Evolutionary conservation across 495 filamentous ascomycete species (phyloP), one percentile per base, ranked within the genome.

Genomic region (Xylaria sp.): DNA sequence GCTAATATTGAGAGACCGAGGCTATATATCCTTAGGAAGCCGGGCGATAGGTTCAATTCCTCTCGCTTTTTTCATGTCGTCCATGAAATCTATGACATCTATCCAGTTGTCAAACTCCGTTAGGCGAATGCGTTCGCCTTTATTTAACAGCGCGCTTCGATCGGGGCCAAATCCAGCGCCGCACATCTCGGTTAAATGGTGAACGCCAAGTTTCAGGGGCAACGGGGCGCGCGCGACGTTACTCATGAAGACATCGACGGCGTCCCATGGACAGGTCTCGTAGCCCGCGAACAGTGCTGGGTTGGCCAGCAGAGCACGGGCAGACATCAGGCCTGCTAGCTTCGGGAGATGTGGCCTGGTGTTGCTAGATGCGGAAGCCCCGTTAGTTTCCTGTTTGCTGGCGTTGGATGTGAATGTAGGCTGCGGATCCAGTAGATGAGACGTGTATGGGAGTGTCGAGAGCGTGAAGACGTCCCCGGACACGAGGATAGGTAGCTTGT

Each of bases 181-280:
- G 71, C 83, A 85, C 90, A 92, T 91, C 82, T 91, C 88, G 50
- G 77, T 83, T 29, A 91, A 69, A 78, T 92, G 90, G 75, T 92
- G 90, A 67, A 86, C 79, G 52, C 85, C 82, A 57, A 92, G 78
- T 78, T 87, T 88, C 52, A 86, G 85, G 5, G 89, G 90, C 2
- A 92, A 76, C 37, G 89, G 87, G 6, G 76, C 80, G 26, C 81
- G 80, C 19, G 84, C 84, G 29, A 84, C 82, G 40, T 84, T 81
- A 62, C 78, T 81, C 78, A 91, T 75, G 74, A 92, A 91, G 33
- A 77, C 77, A 76, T 88, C 85, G 62, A 91, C 84, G 0, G 86
- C 88, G 9, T 83, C 82, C 87, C 87, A 89, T n/a, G 88, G 85
- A 72, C 88, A 89, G 57, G 78, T 76, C 26, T 82, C 73, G 72